A percentile compares a stretch with the other conserved stretches of the same genome.
phyloP scores from a whole-genome alignment of 176 grass and related monocot species.

The Panicum miliaceum region DNA sequence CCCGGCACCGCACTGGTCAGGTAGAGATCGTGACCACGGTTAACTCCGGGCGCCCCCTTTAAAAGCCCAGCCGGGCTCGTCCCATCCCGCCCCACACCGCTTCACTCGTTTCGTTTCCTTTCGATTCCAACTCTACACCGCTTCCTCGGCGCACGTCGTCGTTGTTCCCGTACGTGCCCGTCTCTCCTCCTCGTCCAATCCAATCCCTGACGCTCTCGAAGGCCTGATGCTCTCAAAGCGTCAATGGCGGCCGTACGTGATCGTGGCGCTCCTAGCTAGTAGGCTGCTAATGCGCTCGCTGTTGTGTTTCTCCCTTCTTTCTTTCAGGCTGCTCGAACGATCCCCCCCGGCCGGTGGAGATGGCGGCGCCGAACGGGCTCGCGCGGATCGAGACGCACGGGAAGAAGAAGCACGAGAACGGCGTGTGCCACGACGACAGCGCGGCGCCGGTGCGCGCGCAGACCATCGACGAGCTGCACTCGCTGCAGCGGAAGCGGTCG shows the following conservation, averaged over 20 bases:
- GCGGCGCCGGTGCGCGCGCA: constrained; percentile 73
- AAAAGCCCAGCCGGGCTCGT: constrained; percentile 44
- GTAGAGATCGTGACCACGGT: constrained; percentile 38
- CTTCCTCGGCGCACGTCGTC: neutral
- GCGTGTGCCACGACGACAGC: constrained; percentile 98
- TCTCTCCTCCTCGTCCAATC: neutral
- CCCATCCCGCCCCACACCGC: constrained; percentile 35
- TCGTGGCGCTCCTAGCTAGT: no score
- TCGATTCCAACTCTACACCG: neutral
- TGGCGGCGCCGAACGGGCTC: constrained; percentile 64
- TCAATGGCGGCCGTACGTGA: constrained; percentile 1
- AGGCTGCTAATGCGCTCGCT: constrained; percentile 24
- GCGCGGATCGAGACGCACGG: constrained; percentile 76
- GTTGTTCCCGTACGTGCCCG: constrained; percentile 37
- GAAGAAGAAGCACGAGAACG: constrained; percentile 63
- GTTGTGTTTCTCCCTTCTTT: neutral
- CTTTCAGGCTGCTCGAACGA: neutral
- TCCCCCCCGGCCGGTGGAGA: neutral
- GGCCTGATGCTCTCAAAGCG: constrained; percentile 18
- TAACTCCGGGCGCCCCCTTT: constrained; percentile 34
- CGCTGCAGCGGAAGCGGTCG: constrained; percentile 78
- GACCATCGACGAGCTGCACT: constrained; percentile 98
- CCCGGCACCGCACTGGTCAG: neutral
- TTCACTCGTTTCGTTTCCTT: neutral
- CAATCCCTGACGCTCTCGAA: no score